These are phyloP conservation scores for Athelia sp. DNA, from an alignment of 1,284 basidiomycete genomes.

Conservation along the genomic window DNA sequence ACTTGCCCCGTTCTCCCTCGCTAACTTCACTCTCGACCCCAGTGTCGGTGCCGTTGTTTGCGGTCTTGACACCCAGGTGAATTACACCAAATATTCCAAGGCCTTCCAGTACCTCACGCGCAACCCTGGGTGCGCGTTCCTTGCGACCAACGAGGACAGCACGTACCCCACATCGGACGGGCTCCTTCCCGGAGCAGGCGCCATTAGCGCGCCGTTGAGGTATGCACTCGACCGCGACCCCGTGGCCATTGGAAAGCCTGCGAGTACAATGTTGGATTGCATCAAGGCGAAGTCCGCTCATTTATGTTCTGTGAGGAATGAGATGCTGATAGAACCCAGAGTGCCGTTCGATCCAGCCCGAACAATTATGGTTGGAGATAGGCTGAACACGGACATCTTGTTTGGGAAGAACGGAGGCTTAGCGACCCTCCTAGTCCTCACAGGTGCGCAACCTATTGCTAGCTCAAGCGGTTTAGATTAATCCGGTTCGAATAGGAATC, in stretches of 20 bases:
- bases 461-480: constrained; percentile 4
- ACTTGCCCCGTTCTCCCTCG: constrained; percentile 68
- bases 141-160: constrained; percentile 91
- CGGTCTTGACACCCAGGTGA: constrained; percentile 76
- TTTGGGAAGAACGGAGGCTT: constrained; percentile 88
- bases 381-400: constrained; percentile 90
- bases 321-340: constrained; percentile 33
- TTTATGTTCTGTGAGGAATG: neutral
- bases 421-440: constrained; percentile 86
- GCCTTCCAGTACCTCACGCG: constrained; percentile 87
- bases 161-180: constrained; percentile 83
- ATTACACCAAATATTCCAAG: constrained; percentile 92
- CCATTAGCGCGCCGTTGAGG: constrained; percentile 79
- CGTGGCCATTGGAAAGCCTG: constrained; percentile 87
- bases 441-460: constrained; percentile 49
- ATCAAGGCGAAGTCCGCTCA: constrained; percentile 87
- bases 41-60: constrained; percentile 88
- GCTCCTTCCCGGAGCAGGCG: constrained; percentile 83
- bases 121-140: constrained; percentile 79
- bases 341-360: constrained; percentile 79
- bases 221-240: constrained; percentile 73
- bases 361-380: constrained; percentile 95
- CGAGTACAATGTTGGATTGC: constrained; percentile 90
- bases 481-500: constrained; percentile 48
- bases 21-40: constrained; percentile 69